Evolutionary conservation across 306 rosid genomes (phyloP).

Genomic region (Cicer cuneatum): DNA sequence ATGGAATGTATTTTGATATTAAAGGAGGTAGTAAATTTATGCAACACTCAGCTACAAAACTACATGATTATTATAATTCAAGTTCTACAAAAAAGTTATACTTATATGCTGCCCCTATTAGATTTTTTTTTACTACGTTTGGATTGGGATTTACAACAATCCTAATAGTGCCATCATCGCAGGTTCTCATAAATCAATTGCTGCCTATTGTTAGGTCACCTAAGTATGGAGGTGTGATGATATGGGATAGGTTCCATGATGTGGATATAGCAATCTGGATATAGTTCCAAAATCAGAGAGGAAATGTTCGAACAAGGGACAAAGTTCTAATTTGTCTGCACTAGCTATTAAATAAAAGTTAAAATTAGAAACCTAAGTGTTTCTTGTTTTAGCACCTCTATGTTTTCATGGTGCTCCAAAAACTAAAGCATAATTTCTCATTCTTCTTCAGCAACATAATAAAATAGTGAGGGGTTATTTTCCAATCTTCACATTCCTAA

Average conservation of each 20-base stretch:
- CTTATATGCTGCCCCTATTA: constrained; percentile 59
- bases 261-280: constrained; percentile 33
- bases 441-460: too few species aligned
- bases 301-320: constrained; percentile 34
- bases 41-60: constrained; percentile 37
- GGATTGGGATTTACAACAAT: constrained; percentile 54
- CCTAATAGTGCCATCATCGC: constrained; percentile 43
- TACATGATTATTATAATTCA: constrained; percentile 41
- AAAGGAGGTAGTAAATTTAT: constrained; percentile 42
- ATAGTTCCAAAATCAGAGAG: constrained; percentile 41
- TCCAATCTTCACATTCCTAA: too few species aligned
- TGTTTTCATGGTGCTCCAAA: too few species aligned
- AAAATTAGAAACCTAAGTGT: background rate
- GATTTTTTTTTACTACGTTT: constrained; percentile 57
- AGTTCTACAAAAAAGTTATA: constrained; percentile 33
- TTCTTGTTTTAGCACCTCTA: background rate
- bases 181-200: constrained; percentile 46
- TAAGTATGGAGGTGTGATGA: constrained; percentile 64
- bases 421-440: too few species aligned
- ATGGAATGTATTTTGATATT: constrained; percentile 68
- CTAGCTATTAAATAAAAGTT: constrained; percentile 15
- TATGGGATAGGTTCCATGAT: constrained; percentile 59
- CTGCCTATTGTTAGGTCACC: constrained; percentile 53
- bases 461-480: too few species aligned
- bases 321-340: background rate